Conservation (phyloP, 306 rosid genomes). For the Lathyrus aphaca region DNA sequence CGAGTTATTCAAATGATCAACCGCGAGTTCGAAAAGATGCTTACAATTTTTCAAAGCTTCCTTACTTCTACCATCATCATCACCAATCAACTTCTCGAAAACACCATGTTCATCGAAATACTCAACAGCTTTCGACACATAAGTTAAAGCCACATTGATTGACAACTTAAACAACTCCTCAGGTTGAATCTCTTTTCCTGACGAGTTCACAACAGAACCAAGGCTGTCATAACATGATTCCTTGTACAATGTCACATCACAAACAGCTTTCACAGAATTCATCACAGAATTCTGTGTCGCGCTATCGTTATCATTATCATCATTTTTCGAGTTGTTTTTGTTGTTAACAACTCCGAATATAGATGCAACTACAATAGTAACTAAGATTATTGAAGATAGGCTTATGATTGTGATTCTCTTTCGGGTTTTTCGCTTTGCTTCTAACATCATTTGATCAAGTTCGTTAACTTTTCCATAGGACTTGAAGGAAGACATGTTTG, state of each 20-base stretch:
- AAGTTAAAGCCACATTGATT: slow-evolving; percentile 50
- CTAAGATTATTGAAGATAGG: slow-evolving; percentile 56
- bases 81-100: slow-evolving; percentile 30
- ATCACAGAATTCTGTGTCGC: slow-evolving; percentile 11
- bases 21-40: slow-evolving; percentile 60
- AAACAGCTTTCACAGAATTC: slow-evolving; percentile 64
- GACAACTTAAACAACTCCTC: slow-evolving; percentile 55
- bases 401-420: slow-evolving; percentile 59
- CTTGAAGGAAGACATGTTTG: slow-evolving; percentile 54
- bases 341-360: slow-evolving; percentile 44
- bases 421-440: slow-evolving; percentile 50
- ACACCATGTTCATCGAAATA: slow-evolving; percentile 41
- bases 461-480: slow-evolving; percentile 63
- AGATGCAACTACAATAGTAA: slow-evolving; percentile 48
- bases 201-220: slow-evolving; percentile 38
- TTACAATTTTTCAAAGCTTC: slow-evolving; percentile 56
- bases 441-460: slow-evolving; percentile 53
- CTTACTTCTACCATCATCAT: slow-evolving; percentile 39
- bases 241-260: slow-evolving; percentile 66
- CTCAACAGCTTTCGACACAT: slow-evolving; percentile 46
- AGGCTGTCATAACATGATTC: slow-evolving; percentile 59
- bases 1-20: slow-evolving; percentile 62
- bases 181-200: slow-evolving; percentile 47
- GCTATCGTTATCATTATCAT: not conserved
- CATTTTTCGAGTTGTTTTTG: slow-evolving; percentile 35